Evolutionary conservation across 2,329 filamentous ascomycete species (phyloP).

Genomic region (Fusarium praegraminearum): DNA sequence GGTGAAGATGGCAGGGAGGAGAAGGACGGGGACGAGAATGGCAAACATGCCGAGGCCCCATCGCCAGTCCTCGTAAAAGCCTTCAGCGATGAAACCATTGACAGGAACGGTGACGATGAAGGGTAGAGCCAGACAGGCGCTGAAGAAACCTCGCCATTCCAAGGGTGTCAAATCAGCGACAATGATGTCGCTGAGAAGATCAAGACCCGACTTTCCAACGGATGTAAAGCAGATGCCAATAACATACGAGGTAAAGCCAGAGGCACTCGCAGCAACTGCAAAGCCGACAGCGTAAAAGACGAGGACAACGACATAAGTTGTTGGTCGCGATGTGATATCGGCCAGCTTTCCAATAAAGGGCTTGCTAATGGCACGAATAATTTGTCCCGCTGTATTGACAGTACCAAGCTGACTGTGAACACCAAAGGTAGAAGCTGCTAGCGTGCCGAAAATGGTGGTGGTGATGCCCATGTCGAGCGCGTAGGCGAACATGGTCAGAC

Average conservation of each 20-base stretch:
- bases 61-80: conserved; percentile 62
- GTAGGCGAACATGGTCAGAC: conserved; percentile 56
- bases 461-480: conserved; percentile 56
- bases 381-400: conserved; percentile 51
- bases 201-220: conserved; percentile 54
- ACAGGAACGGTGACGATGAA: conserved; percentile 55
- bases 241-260: conserved; percentile 51
- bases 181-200: conserved; percentile 54
- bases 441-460: conserved; percentile 49
- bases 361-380: conserved; percentile 56
- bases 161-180: conserved; percentile 54
- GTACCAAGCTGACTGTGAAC: conserved; percentile 51
- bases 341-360: conserved; percentile 55
- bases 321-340: conserved; percentile 55
- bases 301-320: conserved; percentile 56
- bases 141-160: conserved; percentile 54
- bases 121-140: conserved; percentile 44
- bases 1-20: conserved; percentile 67
- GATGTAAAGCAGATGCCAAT: conserved; percentile 54
- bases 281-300: conserved; percentile 55
- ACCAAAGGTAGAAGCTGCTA: conserved; percentile 52
- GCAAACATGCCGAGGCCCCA: conserved; percentile 74
- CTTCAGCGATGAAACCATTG: conserved; percentile 58
- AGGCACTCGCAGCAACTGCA: conserved; percentile 50
- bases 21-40: conserved; percentile 69